Conservation (phyloP, 208 protist genomes). For the Leishmania arabica region DNA sequence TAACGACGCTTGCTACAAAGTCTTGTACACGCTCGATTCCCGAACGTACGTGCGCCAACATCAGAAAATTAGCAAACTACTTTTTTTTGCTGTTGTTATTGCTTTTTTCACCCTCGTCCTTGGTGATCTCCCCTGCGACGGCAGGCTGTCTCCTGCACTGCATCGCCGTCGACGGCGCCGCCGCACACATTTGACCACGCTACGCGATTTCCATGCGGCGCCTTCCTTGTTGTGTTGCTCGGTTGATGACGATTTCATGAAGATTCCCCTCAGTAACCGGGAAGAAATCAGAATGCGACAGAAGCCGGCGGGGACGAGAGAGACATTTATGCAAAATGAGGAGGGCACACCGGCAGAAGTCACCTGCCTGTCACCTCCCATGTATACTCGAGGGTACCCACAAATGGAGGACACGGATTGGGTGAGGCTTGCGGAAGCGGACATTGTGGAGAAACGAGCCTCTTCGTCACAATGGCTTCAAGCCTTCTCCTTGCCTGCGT, state of each 20-base stretch:
- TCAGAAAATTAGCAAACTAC: slow-evolving; percentile 80
- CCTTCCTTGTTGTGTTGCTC: not conserved
- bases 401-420: not conserved
- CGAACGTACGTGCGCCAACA: not conserved
- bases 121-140: slow-evolving; percentile 1
- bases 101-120: slow-evolving; percentile 24
- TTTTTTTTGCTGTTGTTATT: slow-evolving; percentile 26
- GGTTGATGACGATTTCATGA: not conserved
- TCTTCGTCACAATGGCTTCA: not conserved
- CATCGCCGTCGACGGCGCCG: not conserved
- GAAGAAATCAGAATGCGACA: not conserved
- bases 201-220: not conserved
- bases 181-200: not conserved
- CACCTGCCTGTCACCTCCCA: not conserved
- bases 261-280: not conserved
- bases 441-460: too few species aligned
- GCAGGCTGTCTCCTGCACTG: not conserved
- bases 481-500: not conserved
- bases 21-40: not conserved
- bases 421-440: not conserved
- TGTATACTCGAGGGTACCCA: not conserved
- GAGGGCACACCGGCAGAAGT: not conserved
- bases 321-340: not conserved
- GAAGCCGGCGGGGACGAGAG: not conserved
- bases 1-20: not conserved